Evolutionary conservation across 2,329 filamentous ascomycete species (phyloP).

Genomic region (Penicillium sp.): DNA sequence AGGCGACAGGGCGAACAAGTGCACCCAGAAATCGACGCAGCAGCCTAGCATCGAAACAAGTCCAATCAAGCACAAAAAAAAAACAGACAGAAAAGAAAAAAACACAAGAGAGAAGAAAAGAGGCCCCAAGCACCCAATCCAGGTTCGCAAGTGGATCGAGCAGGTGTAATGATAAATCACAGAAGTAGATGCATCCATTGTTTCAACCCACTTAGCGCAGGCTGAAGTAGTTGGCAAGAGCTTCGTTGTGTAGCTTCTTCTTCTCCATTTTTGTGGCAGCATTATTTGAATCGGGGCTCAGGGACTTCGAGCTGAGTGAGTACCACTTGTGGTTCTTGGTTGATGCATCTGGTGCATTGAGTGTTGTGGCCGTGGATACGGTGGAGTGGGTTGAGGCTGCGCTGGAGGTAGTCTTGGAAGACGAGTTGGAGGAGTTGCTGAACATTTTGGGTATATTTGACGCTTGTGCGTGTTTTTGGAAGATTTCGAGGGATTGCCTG

Average conservation of each 20-base stretch:
- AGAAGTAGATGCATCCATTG: not conserved
- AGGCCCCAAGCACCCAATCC: not conserved
- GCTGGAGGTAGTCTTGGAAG: conserved; percentile 12
- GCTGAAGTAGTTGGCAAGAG: conserved; percentile 22
- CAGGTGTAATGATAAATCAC: not conserved
- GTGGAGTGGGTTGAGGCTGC: conserved; percentile 23
- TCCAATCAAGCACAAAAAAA: not conserved
- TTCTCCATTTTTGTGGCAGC: not conserved
- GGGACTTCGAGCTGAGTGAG: conserved; percentile 14
- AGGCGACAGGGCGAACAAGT: not conserved
- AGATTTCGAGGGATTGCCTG: too few relatives aligned
- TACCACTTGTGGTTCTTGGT: conserved; percentile 21
- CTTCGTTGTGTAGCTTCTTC: conserved; percentile 21
- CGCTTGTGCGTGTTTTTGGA: not conserved
- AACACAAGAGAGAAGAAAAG: not conserved
- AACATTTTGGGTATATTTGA: conserved; percentile 9
- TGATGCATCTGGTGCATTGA: conserved; percentile 18
- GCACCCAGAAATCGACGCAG: not conserved
- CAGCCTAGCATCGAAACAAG: not conserved
- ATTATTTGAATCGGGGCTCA: not conserved
- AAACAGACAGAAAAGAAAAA: not conserved
- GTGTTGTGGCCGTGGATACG: conserved; percentile 25
- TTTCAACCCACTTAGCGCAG: conserved; percentile 17
- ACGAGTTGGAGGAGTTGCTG: conserved; percentile 11
- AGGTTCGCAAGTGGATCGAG: not conserved